phyloP scores from a whole-genome alignment of 1,284 basidiomycete genomes.

The Pyrrhoderma noxium region DNA sequence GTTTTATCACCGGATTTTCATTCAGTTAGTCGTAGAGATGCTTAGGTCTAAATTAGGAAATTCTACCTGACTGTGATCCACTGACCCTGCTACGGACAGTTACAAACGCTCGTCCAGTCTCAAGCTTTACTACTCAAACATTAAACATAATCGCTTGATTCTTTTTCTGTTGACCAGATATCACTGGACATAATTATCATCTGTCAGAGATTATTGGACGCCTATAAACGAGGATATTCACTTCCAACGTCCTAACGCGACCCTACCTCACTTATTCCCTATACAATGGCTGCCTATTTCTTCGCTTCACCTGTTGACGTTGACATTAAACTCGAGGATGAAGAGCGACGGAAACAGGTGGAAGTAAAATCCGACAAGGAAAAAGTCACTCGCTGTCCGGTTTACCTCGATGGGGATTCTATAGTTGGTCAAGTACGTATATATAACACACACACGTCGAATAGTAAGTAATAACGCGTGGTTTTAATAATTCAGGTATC shows the following conservation, averaged over 20 bases:
- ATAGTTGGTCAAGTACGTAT: slow-evolving; percentile 75
- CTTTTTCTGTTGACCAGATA: too few species aligned
- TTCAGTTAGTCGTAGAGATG: too few species aligned
- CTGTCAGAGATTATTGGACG: too few species aligned
- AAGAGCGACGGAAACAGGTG: slow-evolving; percentile 48
- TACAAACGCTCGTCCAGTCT: too few species aligned
- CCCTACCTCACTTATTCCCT: background rate
- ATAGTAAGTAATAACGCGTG: background rate
- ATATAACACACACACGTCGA: slow-evolving; percentile 6
- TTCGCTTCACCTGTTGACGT: slow-evolving; percentile 51
- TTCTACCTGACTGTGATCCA: background rate
- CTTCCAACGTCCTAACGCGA: too few species aligned
- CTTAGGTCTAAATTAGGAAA: background rate
- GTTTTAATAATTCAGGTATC: slow-evolving; percentile 49
- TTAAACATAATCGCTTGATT: too few species aligned
- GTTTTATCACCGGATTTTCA: too few species aligned
- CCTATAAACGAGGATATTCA: too few species aligned
- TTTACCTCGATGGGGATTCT: slow-evolving; percentile 94
- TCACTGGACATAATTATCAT: too few species aligned
- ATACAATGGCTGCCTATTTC: slow-evolving; percentile 49
- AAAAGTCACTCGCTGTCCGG: slow-evolving; percentile 72
- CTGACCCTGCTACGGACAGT: background rate
- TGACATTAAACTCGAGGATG: slow-evolving; percentile 46
- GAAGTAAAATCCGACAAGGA: slow-evolving; percentile 38
- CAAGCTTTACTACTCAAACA: too few species aligned